These are phyloP conservation scores for Withania somnifera DNA, from an alignment of 305 asterid genomes.

Conservation along the genomic window DNA sequence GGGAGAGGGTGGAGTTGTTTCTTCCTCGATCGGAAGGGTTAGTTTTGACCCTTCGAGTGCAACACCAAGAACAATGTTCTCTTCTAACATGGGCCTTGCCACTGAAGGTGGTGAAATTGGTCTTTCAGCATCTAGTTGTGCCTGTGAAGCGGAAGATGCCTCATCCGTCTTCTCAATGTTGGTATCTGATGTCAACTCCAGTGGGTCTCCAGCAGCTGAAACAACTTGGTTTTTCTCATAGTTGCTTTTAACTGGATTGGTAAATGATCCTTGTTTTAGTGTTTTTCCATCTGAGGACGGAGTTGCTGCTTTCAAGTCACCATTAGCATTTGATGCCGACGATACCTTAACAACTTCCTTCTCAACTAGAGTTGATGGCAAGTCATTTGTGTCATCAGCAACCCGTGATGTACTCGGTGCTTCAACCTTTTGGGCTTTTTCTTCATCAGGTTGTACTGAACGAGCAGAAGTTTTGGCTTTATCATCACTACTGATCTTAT, in stretches of 20 bases:
- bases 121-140: constrained; percentile 20
- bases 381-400: constrained; percentile 4
- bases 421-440: constrained; percentile 10
- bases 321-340: constrained; percentile 1
- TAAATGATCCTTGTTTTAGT: background rate
- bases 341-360: background rate
- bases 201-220: constrained; percentile 5
- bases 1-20: constrained; percentile 14
- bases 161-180: constrained; percentile 4
- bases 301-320: background rate
- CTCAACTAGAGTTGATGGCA: background rate
- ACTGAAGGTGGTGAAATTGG: constrained; percentile 22
- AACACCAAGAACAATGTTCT: constrained; percentile 90
- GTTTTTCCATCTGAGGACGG: background rate
- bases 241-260: constrained; percentile 4
- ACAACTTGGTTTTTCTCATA: constrained; percentile 5
- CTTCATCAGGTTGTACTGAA: too few relatives aligned
- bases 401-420: background rate
- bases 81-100: constrained; percentile 47
- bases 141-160: background rate
- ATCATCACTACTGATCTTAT: constrained; percentile 58
- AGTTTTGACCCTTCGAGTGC: constrained; percentile 94
- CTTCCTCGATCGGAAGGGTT: constrained; percentile 93
- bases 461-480: too few relatives aligned
- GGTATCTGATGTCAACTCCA: constrained; percentile 9